Conservation (phyloP, 352 stramenopile species). For the Pythium sukuiense region DNA sequence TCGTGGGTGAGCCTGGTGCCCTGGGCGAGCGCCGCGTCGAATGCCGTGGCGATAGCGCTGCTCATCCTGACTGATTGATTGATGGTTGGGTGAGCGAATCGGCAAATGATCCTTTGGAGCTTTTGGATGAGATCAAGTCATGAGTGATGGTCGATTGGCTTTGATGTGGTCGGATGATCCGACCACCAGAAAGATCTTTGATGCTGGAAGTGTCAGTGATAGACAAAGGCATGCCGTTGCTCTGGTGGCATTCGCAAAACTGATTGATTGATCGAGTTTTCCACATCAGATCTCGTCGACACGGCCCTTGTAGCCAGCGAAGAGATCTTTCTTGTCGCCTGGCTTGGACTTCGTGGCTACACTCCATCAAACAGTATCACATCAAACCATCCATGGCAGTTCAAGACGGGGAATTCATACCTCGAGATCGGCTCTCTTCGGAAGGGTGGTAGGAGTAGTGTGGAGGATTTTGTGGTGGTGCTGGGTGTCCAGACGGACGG, state of each 20-base stretch:
- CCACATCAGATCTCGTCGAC: slow-evolving; percentile 63
- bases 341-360: slow-evolving; percentile 33
- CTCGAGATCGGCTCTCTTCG: slow-evolving; percentile 30
- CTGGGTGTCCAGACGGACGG: slow-evolving; percentile 37
- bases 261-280: neutral
- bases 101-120: slow-evolving; percentile 6
- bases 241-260: neutral
- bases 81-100: neutral
- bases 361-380: neutral
- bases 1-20: slow-evolving; percentile 3
- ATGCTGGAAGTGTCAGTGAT: too few species aligned
- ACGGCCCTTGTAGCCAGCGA: slow-evolving; percentile 61
- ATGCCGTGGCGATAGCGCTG: slow-evolving; percentile 8
- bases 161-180: too few species aligned
- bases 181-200: too few species aligned
- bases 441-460: slow-evolving; percentile 80
- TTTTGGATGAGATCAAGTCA: too few species aligned
- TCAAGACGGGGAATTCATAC: slow-evolving; percentile 20
- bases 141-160: too few species aligned
- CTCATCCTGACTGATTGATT: slow-evolving; percentile 8
- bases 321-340: slow-evolving; percentile 66
- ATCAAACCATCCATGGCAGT: too few species aligned
- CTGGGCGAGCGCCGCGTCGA: slow-evolving; percentile 17
- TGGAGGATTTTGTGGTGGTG: slow-evolving; percentile 49
- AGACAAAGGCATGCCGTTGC: too few species aligned